A percentile compares a stretch with the other conserved stretches of the same genome.
Conservation (phyloP, 805 yeast species). For the Phaffomyces thermotolerans region DNA sequence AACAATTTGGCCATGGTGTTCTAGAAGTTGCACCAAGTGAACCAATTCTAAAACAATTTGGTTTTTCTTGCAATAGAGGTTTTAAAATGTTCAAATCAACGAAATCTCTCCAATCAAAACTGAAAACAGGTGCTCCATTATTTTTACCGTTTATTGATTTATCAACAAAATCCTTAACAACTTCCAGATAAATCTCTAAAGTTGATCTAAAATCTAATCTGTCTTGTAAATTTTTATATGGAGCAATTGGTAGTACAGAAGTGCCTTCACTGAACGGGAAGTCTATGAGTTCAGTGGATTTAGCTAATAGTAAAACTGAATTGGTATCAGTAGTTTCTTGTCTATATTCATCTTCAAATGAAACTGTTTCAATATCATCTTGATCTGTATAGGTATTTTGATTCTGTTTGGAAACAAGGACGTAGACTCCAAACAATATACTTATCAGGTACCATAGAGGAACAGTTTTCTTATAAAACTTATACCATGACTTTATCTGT, state of each 20-base stretch:
- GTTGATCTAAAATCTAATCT: slow-evolving; percentile 31
- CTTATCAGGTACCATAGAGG: slow-evolving; percentile 18
- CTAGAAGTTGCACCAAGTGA: slow-evolving; percentile 33
- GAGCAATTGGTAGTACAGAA: slow-evolving; percentile 31
- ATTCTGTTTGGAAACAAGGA: slow-evolving; percentile 9
- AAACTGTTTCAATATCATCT: slow-evolving; percentile 12
- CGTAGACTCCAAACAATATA: slow-evolving; percentile 16
- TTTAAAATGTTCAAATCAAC: slow-evolving; percentile 38
- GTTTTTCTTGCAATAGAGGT: slow-evolving; percentile 32
- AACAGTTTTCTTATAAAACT: slow-evolving; percentile 8
- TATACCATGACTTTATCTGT: slow-evolving; percentile 2
- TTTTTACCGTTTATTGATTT: slow-evolving; percentile 19
- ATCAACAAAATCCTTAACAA: slow-evolving; percentile 25
- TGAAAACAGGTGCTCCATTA: slow-evolving; percentile 27
- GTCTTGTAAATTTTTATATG: slow-evolving; percentile 29
- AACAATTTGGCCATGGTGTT: slow-evolving; percentile 36
- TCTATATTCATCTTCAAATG: slow-evolving; percentile 14
- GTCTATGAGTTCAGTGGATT: slow-evolving; percentile 16
- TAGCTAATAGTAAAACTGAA: slow-evolving; percentile 12
- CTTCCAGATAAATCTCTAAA: slow-evolving; percentile 27
- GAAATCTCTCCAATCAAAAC: slow-evolving; percentile 53
- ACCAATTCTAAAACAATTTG: slow-evolving; percentile 39
- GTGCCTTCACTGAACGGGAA: slow-evolving; percentile 28
- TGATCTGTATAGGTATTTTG: not conserved
- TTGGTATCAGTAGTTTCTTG: slow-evolving; percentile 16